These are phyloP conservation scores for Rutstroemia sp. DNA, from an alignment of 2,329 filamentous ascomycete species.

Conservation along the genomic window DNA sequence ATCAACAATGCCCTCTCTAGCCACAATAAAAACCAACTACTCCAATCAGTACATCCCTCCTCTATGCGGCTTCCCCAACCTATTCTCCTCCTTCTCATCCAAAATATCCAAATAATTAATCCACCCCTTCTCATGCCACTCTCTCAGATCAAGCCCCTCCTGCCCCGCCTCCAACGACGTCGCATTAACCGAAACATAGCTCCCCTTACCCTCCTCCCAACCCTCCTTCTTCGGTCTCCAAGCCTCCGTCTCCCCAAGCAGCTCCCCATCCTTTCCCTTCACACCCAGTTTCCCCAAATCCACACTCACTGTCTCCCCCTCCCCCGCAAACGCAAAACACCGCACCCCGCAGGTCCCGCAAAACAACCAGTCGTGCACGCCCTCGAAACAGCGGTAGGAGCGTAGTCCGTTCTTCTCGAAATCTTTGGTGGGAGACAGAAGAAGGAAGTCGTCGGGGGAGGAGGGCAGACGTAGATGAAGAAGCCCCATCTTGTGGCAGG, in stretches of 20 bases:
- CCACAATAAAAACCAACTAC: too few relatives aligned
- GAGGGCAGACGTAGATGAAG: slow-evolving; percentile 37
- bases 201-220: slow-evolving; percentile 19
- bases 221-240: slow-evolving; percentile 29
- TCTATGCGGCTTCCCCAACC: slow-evolving; percentile 16
- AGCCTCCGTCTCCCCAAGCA: slow-evolving; percentile 12
- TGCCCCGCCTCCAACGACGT: slow-evolving; percentile 32
- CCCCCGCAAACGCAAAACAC: slow-evolving; percentile 34
- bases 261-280: slow-evolving; percentile 8
- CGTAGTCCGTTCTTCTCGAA: slow-evolving; percentile 35
- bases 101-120: slow-evolving; percentile 24
- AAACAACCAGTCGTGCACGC: slow-evolving; percentile 36
- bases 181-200: slow-evolving; percentile 35
- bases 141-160: slow-evolving; percentile 32
- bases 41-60: slow-evolving; percentile 24
- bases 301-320: slow-evolving; percentile 25
- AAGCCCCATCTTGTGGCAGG: slow-evolving; percentile 41
- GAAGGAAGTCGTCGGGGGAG: slow-evolving; percentile 36
- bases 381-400: slow-evolving; percentile 33
- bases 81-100: slow-evolving; percentile 11
- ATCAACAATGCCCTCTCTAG: too few relatives aligned
- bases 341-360: slow-evolving; percentile 40
- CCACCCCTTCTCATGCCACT: slow-evolving; percentile 31
- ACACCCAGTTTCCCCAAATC: slow-evolving; percentile 9
- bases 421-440: slow-evolving; percentile 33